phyloP scores from a whole-genome alignment of 1,284 basidiomycete genomes.

The Rhodotorula sp. region DNA sequence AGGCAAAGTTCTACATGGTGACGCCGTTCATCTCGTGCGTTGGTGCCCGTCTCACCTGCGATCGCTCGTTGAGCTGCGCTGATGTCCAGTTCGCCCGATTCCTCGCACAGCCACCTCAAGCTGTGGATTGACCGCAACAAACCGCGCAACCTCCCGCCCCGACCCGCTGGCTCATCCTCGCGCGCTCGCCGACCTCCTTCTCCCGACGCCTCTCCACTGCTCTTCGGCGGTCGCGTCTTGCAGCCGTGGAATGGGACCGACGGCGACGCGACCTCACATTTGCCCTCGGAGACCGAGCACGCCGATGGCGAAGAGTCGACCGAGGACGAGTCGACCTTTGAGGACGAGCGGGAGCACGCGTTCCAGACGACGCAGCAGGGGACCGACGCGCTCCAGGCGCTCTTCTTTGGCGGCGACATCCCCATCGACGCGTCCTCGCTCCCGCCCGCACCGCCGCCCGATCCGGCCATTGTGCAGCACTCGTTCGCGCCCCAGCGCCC shows the following conservation, averaged over 20 bases:
- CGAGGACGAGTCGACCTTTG: constrained; percentile 7
- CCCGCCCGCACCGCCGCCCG: not conserved
- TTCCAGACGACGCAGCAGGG: constrained; percentile 32
- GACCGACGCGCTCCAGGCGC: constrained; percentile 34
- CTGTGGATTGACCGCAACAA: constrained; percentile 42
- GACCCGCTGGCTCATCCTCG: not conserved
- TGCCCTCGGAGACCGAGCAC: constrained; percentile 16
- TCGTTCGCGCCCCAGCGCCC: constrained; percentile 5
- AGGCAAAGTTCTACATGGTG: constrained; percentile 89
- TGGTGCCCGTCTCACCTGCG: not conserved
- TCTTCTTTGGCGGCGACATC: constrained; percentile 40
- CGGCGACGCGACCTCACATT: constrained; percentile 23
- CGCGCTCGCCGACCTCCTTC: not conserved
- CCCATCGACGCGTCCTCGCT: not conserved
- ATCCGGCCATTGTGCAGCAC: not conserved
- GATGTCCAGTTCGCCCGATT: no score
- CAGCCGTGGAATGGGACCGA: constrained; percentile 7
- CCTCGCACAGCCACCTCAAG: constrained; percentile 43
- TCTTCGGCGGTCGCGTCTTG: not conserved
- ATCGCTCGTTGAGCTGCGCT: no score
- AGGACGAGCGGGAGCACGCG: not conserved
- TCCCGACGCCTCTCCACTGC: not conserved
- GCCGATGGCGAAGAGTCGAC: constrained; percentile 12
- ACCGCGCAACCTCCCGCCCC: constrained; percentile 24
- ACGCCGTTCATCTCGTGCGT: constrained; percentile 89